A percentile compares a stretch with the other conserved stretches of the same genome.
Conservation (phyloP, 164 flowering plant species). For the Amborella trichopoda region DNA sequence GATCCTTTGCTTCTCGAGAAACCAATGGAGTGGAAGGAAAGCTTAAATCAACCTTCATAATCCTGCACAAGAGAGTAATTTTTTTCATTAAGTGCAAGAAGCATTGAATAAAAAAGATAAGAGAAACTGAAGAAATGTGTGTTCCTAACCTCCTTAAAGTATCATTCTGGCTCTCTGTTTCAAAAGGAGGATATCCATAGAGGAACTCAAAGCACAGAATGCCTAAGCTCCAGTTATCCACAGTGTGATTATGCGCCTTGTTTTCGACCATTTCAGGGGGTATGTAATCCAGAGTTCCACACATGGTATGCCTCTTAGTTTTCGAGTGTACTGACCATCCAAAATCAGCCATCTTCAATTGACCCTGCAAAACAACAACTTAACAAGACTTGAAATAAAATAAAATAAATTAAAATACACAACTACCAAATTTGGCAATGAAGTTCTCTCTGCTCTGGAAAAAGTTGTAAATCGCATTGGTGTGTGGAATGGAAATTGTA, state of each 20-base stretch:
- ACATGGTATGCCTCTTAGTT: constrained; percentile 72
- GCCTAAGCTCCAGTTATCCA: constrained; percentile 95
- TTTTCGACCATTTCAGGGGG: constrained; percentile 96
- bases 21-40: constrained; percentile 57
- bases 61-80: constrained; percentile 48
- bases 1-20: constrained; percentile 62
- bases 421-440: too few relatives aligned
- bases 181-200: constrained; percentile 89
- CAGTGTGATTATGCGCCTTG: constrained; percentile 75
- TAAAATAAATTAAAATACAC: too few relatives aligned
- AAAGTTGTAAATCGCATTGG: too few relatives aligned
- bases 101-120: too few relatives aligned
- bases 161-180: constrained; percentile 64
- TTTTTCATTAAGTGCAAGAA: too few relatives aligned
- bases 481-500: too few relatives aligned
- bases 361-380: too few relatives aligned
- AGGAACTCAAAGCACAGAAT: constrained; percentile 90
- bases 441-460: too few relatives aligned
- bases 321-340: constrained; percentile 97
- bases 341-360: constrained; percentile 89
- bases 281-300: constrained; percentile 90
- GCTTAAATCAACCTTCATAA: constrained; percentile 60
- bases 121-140: too few relatives aligned
- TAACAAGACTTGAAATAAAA: too few relatives aligned
- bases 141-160: constrained; percentile 58